phyloP scores from a whole-genome alignment of 1,284 basidiomycete genomes.

The Ceratobasidium sp. region DNA sequence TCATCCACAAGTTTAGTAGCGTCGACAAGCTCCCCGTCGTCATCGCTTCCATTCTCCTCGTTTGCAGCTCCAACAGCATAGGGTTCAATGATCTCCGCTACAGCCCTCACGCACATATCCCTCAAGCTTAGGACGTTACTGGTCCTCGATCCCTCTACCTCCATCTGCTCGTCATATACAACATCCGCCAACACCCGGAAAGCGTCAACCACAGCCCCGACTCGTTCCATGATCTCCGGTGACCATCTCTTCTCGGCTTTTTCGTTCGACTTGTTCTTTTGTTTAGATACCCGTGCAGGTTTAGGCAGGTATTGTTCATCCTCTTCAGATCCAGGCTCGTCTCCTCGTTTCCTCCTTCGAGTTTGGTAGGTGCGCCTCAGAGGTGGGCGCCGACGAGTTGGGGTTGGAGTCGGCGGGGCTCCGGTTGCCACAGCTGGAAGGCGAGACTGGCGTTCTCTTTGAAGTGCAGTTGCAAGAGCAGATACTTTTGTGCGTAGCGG shows the following conservation, averaged over 20 bases:
- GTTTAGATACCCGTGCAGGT: slow-evolving; percentile 11
- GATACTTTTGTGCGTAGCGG: slow-evolving; percentile 34
- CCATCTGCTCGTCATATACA: slow-evolving; percentile 38
- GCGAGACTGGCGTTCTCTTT: slow-evolving; percentile 11
- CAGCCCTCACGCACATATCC: slow-evolving; percentile 19
- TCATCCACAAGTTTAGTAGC: slow-evolving; percentile 31
- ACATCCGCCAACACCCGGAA: slow-evolving; percentile 34
- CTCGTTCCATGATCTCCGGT: slow-evolving; percentile 8
- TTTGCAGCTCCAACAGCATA: slow-evolving; percentile 14
- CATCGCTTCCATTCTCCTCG: background rate
- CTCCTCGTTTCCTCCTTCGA: slow-evolving; percentile 31
- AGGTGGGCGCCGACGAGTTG: slow-evolving; percentile 23
- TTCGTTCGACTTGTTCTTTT: slow-evolving; percentile 1
- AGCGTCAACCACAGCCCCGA: slow-evolving; percentile 27
- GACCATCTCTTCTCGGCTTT: slow-evolving; percentile 32
- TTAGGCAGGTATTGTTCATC: slow-evolving; percentile 19
- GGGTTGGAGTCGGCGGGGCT: slow-evolving; percentile 38
- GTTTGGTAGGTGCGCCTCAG: slow-evolving; percentile 34
- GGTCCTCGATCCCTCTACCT: background rate
- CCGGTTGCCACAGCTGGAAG: background rate
- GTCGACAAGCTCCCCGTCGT: slow-evolving; percentile 27
- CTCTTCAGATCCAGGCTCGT: slow-evolving; percentile 5
- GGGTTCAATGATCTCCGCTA: slow-evolving; percentile 31
- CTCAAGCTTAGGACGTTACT: slow-evolving; percentile 2
- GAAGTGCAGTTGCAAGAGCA: slow-evolving; percentile 27